Percentiles rank a stretch among this genome's conserved stretches.
Conservation (phyloP, 2,329 filamentous ascomycete species). For the Orbilia blumenaviensis region DNA sequence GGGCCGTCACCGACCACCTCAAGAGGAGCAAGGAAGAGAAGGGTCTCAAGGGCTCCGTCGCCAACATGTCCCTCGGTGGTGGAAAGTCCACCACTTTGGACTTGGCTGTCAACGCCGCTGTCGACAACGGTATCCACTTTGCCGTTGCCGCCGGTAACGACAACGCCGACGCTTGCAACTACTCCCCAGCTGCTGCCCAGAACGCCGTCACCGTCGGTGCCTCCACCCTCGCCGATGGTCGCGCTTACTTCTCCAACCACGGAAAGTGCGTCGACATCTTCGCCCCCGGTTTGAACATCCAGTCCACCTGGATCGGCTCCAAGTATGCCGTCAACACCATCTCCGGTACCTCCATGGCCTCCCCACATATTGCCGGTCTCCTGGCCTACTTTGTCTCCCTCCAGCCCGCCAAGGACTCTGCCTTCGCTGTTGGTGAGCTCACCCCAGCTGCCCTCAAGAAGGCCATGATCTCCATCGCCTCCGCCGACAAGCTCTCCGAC, state of each 20-base stretch:
- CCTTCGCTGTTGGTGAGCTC: slow-evolving; percentile 86
- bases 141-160: slow-evolving; percentile 98
- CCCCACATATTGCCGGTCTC: slow-evolving; percentile 94
- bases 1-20: slow-evolving; percentile 80
- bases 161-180: slow-evolving; percentile 98
- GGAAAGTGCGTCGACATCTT: slow-evolving; percentile 89
- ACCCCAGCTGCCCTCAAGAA: slow-evolving; percentile 94
- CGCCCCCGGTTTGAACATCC: slow-evolving; percentile 93
- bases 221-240: slow-evolving; percentile 89
- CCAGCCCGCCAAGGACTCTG: slow-evolving; percentile 87
- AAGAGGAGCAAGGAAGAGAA: slow-evolving; percentile 90
- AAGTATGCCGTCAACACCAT: slow-evolving; percentile 98
- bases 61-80: slow-evolving; percentile 99
- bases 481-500: slow-evolving; percentile 78
- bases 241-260: slow-evolving; percentile 99
- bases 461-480: slow-evolving; percentile 83
- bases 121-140: slow-evolving; percentile 87
- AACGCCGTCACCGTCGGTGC: slow-evolving; percentile 96
- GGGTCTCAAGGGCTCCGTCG: slow-evolving; percentile 98
- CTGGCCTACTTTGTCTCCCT: slow-evolving; percentile 98
- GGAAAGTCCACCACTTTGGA: slow-evolving; percentile 95
- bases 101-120: slow-evolving; percentile 62
- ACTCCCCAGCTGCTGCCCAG: slow-evolving; percentile 91
- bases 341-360: slow-evolving; percentile 99
- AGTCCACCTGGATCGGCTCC: slow-evolving; percentile 98